phyloP scores from a whole-genome alignment of 805 yeast genomes.

The Schizosaccharomyces cryophilus region DNA sequence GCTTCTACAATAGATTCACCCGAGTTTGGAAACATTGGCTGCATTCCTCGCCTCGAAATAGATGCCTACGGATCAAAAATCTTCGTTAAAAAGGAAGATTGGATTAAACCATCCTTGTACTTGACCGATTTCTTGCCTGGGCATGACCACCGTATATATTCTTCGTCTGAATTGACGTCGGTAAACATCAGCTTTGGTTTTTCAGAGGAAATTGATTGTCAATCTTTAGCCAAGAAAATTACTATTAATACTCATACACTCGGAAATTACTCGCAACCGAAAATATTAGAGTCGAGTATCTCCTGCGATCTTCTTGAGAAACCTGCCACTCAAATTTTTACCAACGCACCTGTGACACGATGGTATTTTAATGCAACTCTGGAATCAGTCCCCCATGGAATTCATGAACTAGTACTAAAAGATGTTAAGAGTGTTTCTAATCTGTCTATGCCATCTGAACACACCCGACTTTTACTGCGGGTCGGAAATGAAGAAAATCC shows the following conservation, averaged over 20 bases:
- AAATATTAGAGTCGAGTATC: not conserved
- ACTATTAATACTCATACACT: not conserved
- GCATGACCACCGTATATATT: not conserved
- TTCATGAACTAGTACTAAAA: not conserved
- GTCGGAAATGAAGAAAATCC: constrained; percentile 1
- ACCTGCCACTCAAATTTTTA: not conserved
- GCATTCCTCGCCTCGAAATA: not conserved
- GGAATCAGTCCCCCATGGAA: not conserved
- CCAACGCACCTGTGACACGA: not conserved
- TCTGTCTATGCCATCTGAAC: not conserved
- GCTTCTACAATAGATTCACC: not conserved
- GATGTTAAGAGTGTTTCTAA: not conserved
- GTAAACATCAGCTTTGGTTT: not conserved
- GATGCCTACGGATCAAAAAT: not conserved
- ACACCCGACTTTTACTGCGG: not conserved
- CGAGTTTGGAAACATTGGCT: not conserved
- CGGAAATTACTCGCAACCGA: not conserved
- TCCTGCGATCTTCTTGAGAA: not conserved
- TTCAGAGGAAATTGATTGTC: not conserved
- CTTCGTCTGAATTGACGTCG: not conserved
- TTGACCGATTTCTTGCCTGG: constrained; percentile 1
- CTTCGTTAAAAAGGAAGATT: not conserved
- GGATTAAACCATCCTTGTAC: not conserved
- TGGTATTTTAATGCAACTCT: constrained; percentile 1
- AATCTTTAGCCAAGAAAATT: not conserved